Conservation (phyloP, 352 stramenopile genomes). For the Peronosclerospora sorghi region DNA sequence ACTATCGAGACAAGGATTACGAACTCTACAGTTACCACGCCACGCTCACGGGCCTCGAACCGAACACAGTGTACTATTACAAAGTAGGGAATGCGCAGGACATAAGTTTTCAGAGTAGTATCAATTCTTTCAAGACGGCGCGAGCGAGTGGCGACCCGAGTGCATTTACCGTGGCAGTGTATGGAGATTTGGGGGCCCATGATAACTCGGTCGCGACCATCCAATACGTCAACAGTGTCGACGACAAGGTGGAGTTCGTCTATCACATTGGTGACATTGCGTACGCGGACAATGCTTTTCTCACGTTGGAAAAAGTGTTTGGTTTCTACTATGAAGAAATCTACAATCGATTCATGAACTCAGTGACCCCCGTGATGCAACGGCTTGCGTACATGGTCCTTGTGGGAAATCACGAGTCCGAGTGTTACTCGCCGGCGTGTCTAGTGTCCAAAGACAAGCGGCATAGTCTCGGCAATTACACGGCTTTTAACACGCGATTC, state of each 20-base stretch:
- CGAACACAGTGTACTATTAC: conserved; percentile 37
- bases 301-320: conserved; percentile 11
- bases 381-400: conserved; percentile 74
- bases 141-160: conserved; percentile 11
- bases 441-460: conserved; percentile 33
- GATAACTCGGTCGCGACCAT: conserved; percentile 28
- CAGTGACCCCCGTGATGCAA: conserved; percentile 38
- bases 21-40: conserved; percentile 35
- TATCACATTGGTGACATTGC: conserved; percentile 69
- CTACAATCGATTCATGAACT: conserved; percentile 81
- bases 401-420: conserved; percentile 81
- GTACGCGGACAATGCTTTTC: conserved; percentile 28
- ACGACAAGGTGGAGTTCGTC: conserved; percentile 36
- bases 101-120: conserved; percentile 16
- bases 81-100: conserved; percentile 27
- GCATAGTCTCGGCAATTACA: conserved; percentile 64
- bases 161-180: conserved; percentile 40
- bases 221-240: conserved; percentile 28
- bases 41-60: conserved; percentile 14
- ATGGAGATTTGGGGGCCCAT: conserved; percentile 42
- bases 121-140: conserved; percentile 27
- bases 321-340: conserved; percentile 82
- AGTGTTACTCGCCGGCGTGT: conserved; percentile 71
- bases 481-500: conserved; percentile 76
- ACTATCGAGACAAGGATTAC: conserved; percentile 46